These are phyloP conservation scores for Apophysomyces elegans DNA, from an alignment of 371 early-diverging fungal genomes.

Conservation along the genomic window DNA sequence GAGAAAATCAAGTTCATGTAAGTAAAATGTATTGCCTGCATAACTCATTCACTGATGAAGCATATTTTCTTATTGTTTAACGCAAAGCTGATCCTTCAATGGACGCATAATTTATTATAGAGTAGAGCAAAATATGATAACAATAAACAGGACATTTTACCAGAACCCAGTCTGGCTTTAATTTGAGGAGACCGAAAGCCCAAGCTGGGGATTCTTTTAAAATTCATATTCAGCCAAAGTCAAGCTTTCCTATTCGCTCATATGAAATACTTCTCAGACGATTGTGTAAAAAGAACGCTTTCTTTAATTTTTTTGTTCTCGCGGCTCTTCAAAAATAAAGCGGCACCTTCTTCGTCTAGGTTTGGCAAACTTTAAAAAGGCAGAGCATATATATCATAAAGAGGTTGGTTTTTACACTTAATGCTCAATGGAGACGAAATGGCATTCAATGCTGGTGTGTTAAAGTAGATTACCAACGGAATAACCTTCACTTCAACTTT, in stretches of 20 bases:
- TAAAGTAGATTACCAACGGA: background rate
- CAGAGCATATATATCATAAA: background rate
- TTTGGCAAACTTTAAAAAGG: background rate
- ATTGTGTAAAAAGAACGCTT: no score
- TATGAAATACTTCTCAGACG: background rate
- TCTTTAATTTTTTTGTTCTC: background rate
- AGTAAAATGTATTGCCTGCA: no score
- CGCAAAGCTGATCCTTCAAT: background rate
- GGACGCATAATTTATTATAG: background rate
- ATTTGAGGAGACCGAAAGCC: no score
- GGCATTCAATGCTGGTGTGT: background rate
- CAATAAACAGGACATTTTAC: background rate
- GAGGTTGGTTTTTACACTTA: background rate
- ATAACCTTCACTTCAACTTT: background rate
- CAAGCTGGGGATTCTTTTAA: no score
- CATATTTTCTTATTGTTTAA: background rate
- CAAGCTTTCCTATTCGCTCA: no score
- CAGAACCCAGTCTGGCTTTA: background rate
- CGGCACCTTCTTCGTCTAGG: background rate
- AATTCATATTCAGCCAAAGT: no score
- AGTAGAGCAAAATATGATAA: background rate
- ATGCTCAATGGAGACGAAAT: background rate
- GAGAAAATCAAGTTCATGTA: no score
- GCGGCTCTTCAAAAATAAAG: conserved; percentile 6
- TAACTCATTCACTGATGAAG: no score